phyloP scores from a whole-genome alignment of 225 moss, liverwort and hornwort genomes.

The Ulota crispa region DNA sequence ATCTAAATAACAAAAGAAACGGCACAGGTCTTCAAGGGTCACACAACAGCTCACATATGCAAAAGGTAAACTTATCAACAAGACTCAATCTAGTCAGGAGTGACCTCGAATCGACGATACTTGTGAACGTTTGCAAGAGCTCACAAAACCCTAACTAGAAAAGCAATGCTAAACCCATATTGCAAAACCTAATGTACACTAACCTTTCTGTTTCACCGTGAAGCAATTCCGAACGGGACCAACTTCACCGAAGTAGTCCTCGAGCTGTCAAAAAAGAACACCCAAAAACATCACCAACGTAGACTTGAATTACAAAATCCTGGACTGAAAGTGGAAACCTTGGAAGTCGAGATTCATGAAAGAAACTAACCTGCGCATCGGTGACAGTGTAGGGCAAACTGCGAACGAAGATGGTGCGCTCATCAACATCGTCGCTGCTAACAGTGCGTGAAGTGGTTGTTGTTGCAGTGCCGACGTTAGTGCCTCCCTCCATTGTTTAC shows the following conservation, averaged over 20 bases:
- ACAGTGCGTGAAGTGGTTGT: background rate
- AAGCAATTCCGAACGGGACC: constrained; percentile 98
- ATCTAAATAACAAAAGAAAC: constrained; percentile 39
- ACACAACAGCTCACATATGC: background rate
- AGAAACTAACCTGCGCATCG: constrained; percentile 38
- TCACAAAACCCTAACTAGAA: background rate
- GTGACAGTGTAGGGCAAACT: constrained; percentile 50
- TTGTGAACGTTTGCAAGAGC: too few relatives aligned
- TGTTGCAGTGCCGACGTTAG: background rate
- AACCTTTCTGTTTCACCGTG: constrained; percentile 94
- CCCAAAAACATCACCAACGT: background rate
- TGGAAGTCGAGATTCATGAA: background rate
- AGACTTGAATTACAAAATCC: background rate
- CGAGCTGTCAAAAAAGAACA: constrained; percentile 48
- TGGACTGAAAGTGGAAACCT: background rate
- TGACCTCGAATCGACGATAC: background rate
- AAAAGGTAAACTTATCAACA: background rate
- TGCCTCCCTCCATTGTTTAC: constrained; percentile 24
- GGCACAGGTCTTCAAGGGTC: background rate
- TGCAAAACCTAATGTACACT: background rate
- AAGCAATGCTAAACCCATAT: background rate
- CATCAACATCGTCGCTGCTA: constrained; percentile 42
- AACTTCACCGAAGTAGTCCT: constrained; percentile 80
- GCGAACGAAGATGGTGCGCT: constrained; percentile 60
- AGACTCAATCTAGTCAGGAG: background rate